Base-by-base conservation (phyloP, 805 yeast species). In the Priceomyces medius region DNA sequence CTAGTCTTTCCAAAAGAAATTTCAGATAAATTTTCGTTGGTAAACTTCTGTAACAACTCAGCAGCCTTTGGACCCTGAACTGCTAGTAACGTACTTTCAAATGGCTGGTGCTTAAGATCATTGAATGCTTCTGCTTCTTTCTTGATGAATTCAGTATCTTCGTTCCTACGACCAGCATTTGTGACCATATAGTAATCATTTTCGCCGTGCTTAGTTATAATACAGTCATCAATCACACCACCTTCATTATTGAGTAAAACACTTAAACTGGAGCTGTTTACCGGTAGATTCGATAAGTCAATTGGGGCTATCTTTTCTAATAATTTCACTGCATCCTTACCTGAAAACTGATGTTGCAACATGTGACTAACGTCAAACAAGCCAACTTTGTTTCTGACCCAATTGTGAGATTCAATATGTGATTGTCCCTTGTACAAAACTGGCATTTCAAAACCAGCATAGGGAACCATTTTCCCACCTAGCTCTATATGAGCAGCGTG, bases 381-480 rank as follows among this genome's bases (percentile, higher is more conserved):
- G 5, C 99, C 99, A 27, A 90, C 89, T 47, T 86, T 78, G 16
- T 70, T 56, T 61, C 99, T 79, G 0, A 91, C 95, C 98, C 98
- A 93, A 40, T 84, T 77, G 68, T 93, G 99, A 1, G 97, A 89
- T 46, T 89, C 95, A 31, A 88, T 81, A 62, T 91, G 98, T 2
- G 87, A 66, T 64, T 87, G 96, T n/a, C 75, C 81, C 48, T 79
- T 76, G 70, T 90, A 93, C 21, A 88, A 64, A 7, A 93, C 89
- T 1, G 99, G 99, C 97, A 93, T 91, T 35, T 83, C 79, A 56
- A 79, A 93, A n/a, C 97, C 97, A 13, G 98, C 98, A 65, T 87
- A 93, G 34, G 95, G 95, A 3, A 90, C 98, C 83, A 93, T 83
- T 42, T 86, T 89, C 10, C 89, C 99, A 4, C 89, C 91, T 35